phyloP scores from a whole-genome alignment of 495 filamentous ascomycete species.

The Aspergillus sclerotioniger region DNA sequence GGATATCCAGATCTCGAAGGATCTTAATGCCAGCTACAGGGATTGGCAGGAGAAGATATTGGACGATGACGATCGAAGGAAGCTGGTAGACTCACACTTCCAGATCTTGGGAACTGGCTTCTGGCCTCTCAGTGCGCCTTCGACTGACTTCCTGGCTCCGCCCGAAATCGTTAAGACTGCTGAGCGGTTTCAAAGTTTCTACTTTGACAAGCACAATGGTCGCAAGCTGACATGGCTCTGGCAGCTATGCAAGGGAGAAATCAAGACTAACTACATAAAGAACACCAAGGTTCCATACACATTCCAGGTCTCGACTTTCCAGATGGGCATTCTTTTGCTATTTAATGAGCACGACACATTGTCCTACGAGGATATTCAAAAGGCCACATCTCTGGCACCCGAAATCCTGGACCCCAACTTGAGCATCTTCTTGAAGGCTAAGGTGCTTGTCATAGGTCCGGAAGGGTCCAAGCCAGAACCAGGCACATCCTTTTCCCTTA shows the following conservation, averaged over 20 bases:
- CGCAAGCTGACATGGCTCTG: slow-evolving; percentile 97
- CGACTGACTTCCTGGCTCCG: slow-evolving; percentile 82
- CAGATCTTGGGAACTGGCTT: slow-evolving; percentile 93
- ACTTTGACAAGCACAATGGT: slow-evolving; percentile 92
- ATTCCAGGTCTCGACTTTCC: slow-evolving; percentile 96
- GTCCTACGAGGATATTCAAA: slow-evolving; percentile 81
- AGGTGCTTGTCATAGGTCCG: slow-evolving; percentile 68
- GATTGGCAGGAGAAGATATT: slow-evolving; percentile 62
- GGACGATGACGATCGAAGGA: slow-evolving; percentile 59
- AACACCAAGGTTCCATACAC: slow-evolving; percentile 86
- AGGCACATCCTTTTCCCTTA: slow-evolving; percentile 73
- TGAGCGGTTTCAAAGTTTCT: slow-evolving; percentile 86
- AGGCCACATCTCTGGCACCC: slow-evolving; percentile 69
- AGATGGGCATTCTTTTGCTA: slow-evolving; percentile 94
- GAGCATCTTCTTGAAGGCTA: slow-evolving; percentile 83
- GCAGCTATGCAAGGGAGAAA: slow-evolving; percentile 96
- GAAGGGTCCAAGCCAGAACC: slow-evolving; percentile 73
- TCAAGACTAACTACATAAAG: slow-evolving; percentile 90
- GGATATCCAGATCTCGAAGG: slow-evolving; percentile 97
- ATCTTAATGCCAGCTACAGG: slow-evolving; percentile 85
- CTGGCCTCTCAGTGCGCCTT: slow-evolving; percentile 88
- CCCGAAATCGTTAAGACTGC: slow-evolving; percentile 80
- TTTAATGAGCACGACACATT: slow-evolving; percentile 92
- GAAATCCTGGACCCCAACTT: slow-evolving; percentile 86
- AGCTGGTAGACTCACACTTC: slow-evolving; percentile 71